Base-by-base conservation (phyloP, 179 eudicot genomes). In the Beta lomatogona region DNA sequence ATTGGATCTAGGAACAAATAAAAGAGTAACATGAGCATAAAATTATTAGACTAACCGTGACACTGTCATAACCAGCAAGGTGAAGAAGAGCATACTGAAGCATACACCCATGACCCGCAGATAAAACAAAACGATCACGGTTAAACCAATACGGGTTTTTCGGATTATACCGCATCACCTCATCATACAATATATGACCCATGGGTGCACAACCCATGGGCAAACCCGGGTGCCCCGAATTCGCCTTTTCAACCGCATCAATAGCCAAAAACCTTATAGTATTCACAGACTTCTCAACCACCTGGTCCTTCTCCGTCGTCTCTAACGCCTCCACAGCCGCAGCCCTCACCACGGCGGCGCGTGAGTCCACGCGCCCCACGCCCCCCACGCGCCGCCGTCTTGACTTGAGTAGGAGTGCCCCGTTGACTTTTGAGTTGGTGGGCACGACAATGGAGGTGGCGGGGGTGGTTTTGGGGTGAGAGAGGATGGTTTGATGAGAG, bases 71-170 rank as follows among this genome's bases (percentile, higher is more conserved):
- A 0, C 92, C 92, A 77, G 94, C 94, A 82, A 91, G 87, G 69
- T 91, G 92, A 77, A 89, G 91, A 9, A 89, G 89, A 58, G 91
- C 91, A 80, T 91, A 91, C 88, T 89, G 94, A 60, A 91, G 87
- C 90, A 91, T 83, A 71, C 94, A 91, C 0, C 92, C 94, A 82
- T 91, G 94, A 14, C 94, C 94, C 13, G 92, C 91, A 19, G 91
- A 88, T 14, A 91, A 75, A 46, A 91, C 89, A 36, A 91, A 89
- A 22, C 92, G 82, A 65, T 91, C 94, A 69, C 94, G 73, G 76
- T 91, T 91, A 63, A 91, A 89, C 91, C 92, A 91, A 64, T 84
- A 83, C 1, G 92, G 94, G 80, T 89, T 91, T 54, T 80, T 87
- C 0, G 92, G 91, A 79, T 91, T 90, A 31, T 82, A 88, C 83